Percentiles rank a stretch among this genome's conserved stretches.
Conservation (phyloP, 2,329 filamentous ascomycete genomes). For the Hymenoscyphus repandus region DNA sequence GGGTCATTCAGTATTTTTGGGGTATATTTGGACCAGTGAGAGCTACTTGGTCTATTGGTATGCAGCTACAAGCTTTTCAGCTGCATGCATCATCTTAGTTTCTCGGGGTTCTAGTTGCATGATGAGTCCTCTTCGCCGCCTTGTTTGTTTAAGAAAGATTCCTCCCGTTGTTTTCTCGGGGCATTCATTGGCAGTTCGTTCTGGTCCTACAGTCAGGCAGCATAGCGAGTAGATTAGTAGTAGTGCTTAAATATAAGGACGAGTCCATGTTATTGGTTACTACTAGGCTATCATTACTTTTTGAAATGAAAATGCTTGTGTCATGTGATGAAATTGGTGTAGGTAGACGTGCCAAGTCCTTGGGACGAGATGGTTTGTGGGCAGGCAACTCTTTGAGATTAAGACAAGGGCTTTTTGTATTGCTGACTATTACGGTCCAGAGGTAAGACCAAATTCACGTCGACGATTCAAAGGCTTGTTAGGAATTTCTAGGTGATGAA, state of each 20-base stretch:
- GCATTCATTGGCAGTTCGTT: constrained; percentile 11
- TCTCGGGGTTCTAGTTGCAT: constrained; percentile 18
- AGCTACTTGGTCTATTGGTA: constrained; percentile 5
- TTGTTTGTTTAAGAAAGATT: constrained; percentile 26
- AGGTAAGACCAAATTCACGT: too few relatives aligned
- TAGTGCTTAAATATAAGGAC: constrained; percentile 16
- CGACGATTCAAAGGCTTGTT: too few relatives aligned
- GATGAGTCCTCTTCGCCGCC: constrained; percentile 20
- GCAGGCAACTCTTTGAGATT: too few relatives aligned
- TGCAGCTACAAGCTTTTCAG: constrained; percentile 22
- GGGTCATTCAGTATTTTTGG: constrained; percentile 10
- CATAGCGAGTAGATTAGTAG: constrained; percentile 17
- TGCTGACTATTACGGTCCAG: too few relatives aligned
- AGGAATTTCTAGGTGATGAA: too few relatives aligned
- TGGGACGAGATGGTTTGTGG: too few relatives aligned
- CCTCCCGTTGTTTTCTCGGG: constrained; percentile 10
- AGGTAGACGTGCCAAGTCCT: too few relatives aligned
- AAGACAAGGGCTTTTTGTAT: too few relatives aligned
- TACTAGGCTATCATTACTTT: not conserved
- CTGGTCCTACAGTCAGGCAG: constrained; percentile 6
- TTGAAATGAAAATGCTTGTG: not conserved
- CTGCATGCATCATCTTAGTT: constrained; percentile 18
- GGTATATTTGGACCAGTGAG: constrained; percentile 6
- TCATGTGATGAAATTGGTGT: not conserved
- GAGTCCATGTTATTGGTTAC: constrained; percentile 13